Base-by-base conservation (phyloP, 2,329 filamentous ascomycete genomes). In the Monascus ruber region DNA sequence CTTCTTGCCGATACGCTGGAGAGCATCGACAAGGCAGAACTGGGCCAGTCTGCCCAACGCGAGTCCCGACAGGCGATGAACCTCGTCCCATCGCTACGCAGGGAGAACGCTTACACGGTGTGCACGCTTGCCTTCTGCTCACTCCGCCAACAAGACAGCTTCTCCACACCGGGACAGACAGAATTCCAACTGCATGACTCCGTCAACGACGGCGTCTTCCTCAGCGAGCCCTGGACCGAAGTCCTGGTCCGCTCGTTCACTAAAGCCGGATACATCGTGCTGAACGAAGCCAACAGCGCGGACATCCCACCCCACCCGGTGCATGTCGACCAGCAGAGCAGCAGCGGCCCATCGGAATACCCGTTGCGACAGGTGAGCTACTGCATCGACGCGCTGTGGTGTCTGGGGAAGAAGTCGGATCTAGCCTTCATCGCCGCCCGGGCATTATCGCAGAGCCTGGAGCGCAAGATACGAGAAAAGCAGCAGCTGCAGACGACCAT, bases 151-250 rank as follows among this genome's bases (percentile, higher is more conserved):
- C 43, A 38, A 41, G 43, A 7, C 32, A 17, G 17, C 17, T 17
- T 17, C 17, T 17, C 17, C 17, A 3, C 26, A 5, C 33, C 42
- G 31, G 40, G 44, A 6, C 31, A 27, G n/a, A 47, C 56, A 4
- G 65, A 67, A n/a, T 69, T 72, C 37, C 71, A 31, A n/a, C n/a
- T 31, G 7, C 28, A 31, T 47, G 67, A 67, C 36, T 70, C 70
- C 1, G 60, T 73, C 31, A 69, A 65, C 32, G 62, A 73, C 38
- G 70, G 69, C 4, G 67, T 71, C 4, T 56, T 76, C 10, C 50
- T 76, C 42, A 75, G 71, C 1, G 73, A 76, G 44, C 73, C 73
- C 2, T 76, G 73, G 73, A 73, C 71, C 3, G 66, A 68, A 37
- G 64, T 74, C 51, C 53, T 31, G 7, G 28, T 31, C 7, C 28